phyloP scores from a whole-genome alignment of 1,284 basidiomycete genomes.

The Melampsora occidentalis region DNA sequence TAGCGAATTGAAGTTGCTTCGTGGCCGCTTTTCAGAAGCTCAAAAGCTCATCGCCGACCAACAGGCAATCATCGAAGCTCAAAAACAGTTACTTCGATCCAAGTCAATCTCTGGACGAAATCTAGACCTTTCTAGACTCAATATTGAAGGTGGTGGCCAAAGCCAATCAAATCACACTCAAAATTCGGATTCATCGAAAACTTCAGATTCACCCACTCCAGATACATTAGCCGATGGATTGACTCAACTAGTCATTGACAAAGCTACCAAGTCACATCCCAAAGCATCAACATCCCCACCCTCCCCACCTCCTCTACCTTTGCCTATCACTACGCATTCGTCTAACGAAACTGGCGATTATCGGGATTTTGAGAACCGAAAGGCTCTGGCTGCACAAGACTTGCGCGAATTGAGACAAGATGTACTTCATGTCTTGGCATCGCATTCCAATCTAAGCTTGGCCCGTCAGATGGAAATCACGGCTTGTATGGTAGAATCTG shows the following conservation, averaged over 20 bases:
- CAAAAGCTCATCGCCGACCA: conserved; percentile 34
- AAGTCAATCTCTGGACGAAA: not conserved
- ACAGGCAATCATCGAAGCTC: conserved; percentile 28
- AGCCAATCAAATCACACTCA: not conserved
- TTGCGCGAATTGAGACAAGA: not conserved
- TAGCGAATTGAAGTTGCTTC: conserved; percentile 25
- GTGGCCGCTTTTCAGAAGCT: conserved; percentile 24
- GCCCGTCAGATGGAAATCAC: not conserved
- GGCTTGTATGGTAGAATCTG: not conserved
- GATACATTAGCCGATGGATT: conserved; percentile 35
- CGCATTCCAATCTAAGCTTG: not conserved
- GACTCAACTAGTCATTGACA: conserved; percentile 36
- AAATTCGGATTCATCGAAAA: not conserved
- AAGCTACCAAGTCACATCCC: conserved; percentile 12
- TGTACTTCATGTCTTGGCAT: not conserved
- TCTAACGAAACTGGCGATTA: not conserved
- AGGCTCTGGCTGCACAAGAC: not conserved
- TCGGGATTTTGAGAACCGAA: not conserved
- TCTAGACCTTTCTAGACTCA: not conserved
- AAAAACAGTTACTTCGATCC: not conserved
- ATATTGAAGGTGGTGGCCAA: not conserved
- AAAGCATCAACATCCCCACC: not conserved
- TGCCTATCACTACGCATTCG: not conserved
- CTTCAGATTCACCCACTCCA: not conserved
- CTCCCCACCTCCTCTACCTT: not conserved